A percentile compares a stretch with the other conserved stretches of the same genome.
phyloP scores from a whole-genome alignment of 1,284 basidiomycete species.

The Puccinia novopanici region DNA sequence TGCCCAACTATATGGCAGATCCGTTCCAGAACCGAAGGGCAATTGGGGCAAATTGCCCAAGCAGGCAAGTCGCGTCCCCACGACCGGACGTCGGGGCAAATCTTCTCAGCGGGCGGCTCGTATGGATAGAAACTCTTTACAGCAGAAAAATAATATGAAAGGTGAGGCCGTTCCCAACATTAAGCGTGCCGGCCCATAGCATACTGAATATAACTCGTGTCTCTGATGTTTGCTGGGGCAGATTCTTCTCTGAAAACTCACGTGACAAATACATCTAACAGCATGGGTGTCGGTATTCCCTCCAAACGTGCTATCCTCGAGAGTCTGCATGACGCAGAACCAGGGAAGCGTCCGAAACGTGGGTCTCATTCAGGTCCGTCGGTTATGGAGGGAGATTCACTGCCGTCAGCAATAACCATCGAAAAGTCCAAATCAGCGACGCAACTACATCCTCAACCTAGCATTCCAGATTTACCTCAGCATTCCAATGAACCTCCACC shows the following conservation, averaged over 20 bases:
- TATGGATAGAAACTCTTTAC: conserved; percentile 1
- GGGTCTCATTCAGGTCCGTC: background rate
- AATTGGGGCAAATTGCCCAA: conserved; percentile 34
- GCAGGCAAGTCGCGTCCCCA: background rate
- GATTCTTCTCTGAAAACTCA: background rate
- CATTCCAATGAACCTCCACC: background rate
- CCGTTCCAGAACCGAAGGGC: conserved; percentile 39
- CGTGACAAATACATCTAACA: background rate
- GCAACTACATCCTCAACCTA: conserved; percentile 5
- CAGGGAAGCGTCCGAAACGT: conserved; percentile 8
- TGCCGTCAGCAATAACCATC: background rate
- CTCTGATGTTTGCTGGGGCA: background rate
- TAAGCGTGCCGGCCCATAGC: background rate
- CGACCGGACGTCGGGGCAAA: conserved; percentile 23
- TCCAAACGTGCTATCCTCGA: background rate
- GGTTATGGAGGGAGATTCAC: background rate
- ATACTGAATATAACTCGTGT: background rate
- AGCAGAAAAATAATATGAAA: background rate
- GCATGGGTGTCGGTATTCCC: background rate
- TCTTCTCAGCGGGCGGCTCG: conserved; percentile 16
- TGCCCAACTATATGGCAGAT: conserved; percentile 32
- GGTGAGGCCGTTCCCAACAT: background rate
- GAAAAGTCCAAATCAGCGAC: background rate
- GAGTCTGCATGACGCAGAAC: background rate
- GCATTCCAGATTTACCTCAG: background rate